phyloP scores from a whole-genome alignment of 2,329 filamentous ascomycete species.

The Diaporthe aspalathi region DNA sequence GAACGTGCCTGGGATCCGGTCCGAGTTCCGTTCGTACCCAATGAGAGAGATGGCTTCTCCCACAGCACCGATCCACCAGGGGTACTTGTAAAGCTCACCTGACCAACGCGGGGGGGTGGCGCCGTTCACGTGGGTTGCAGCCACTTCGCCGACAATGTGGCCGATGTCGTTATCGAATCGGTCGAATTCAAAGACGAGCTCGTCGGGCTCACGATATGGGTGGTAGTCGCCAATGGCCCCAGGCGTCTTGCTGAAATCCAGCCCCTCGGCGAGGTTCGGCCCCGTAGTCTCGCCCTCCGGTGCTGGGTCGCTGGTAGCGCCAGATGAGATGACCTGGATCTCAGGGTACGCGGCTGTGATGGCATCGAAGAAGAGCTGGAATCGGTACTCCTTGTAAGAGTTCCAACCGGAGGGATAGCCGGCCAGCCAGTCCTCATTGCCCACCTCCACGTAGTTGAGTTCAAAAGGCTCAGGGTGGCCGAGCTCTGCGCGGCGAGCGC shows the following conservation, averaged over 20 bases:
- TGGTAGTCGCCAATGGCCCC: constrained; percentile 28
- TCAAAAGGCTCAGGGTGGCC: constrained; percentile 72
- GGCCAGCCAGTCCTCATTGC: constrained; percentile 75
- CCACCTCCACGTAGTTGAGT: constrained; percentile 72
- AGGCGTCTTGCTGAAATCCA: constrained; percentile 6
- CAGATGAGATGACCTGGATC: constrained; percentile 26
- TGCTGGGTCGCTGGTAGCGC: constrained; percentile 9
- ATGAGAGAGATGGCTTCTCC: constrained; percentile 74
- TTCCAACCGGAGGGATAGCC: constrained; percentile 59
- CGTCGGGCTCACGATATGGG: constrained; percentile 51
- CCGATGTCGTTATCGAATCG: constrained; percentile 27
- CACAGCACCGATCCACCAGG: constrained; percentile 70
- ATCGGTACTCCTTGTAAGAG: constrained; percentile 66
- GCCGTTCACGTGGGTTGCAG: constrained; percentile 64
- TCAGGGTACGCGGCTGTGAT: constrained; percentile 49
- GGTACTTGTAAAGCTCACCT: constrained; percentile 59
- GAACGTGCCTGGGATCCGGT: constrained; percentile 65
- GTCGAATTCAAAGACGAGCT: constrained; percentile 29
- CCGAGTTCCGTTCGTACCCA: constrained; percentile 73
- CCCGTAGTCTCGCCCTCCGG: constrained; percentile 12
- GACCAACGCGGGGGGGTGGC: constrained; percentile 55
- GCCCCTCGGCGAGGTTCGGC: constrained; percentile 6
- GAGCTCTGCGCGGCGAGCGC: constrained; percentile 66
- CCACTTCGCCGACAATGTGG: constrained; percentile 58
- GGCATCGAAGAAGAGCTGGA: constrained; percentile 69